Conservation (phyloP, 768 basidiomycete genomes). For the Xerocomellus dryophilus region DNA sequence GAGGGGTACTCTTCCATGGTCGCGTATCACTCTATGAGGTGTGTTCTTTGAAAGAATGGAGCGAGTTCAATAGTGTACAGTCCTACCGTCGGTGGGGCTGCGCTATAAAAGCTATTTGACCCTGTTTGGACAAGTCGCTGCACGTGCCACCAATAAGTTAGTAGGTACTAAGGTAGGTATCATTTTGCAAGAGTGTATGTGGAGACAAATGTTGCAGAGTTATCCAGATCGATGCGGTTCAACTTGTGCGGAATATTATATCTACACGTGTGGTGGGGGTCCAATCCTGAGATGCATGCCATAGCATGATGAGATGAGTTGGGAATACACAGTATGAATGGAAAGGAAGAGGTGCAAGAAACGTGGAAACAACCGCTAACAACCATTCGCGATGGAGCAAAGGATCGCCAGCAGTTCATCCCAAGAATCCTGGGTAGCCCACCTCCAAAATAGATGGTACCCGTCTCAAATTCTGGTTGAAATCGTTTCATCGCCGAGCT, state of each 20-base stretch:
- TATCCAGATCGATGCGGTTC: neutral
- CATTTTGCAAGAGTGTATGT: neutral
- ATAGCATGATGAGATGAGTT: slow-evolving; percentile 4
- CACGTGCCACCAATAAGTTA: neutral
- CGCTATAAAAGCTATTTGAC: slow-evolving; percentile 12
- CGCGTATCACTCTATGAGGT: neutral
- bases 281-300: neutral
- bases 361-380: slow-evolving; percentile 32
- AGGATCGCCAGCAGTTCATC: slow-evolving; percentile 34
- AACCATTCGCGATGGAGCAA: slow-evolving; percentile 31
- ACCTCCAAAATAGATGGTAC: slow-evolving; percentile 4
- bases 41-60: neutral
- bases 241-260: neutral
- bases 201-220: neutral
- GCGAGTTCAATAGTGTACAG: neutral
- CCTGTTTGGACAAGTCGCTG: slow-evolving; percentile 17
- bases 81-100: neutral
- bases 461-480: slow-evolving; percentile 4
- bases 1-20: slow-evolving; percentile 78
- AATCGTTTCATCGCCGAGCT: slow-evolving; percentile 16
- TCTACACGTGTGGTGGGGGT: neutral
- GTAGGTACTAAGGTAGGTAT: neutral
- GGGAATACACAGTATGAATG: neutral
- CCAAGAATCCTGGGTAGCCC: slow-evolving; percentile 22
- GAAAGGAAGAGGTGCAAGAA: slow-evolving; percentile 10